Evolutionary conservation across 148 eudicot genomes (phyloP).

Genomic region (Dysphania ambrosioides): DNA sequence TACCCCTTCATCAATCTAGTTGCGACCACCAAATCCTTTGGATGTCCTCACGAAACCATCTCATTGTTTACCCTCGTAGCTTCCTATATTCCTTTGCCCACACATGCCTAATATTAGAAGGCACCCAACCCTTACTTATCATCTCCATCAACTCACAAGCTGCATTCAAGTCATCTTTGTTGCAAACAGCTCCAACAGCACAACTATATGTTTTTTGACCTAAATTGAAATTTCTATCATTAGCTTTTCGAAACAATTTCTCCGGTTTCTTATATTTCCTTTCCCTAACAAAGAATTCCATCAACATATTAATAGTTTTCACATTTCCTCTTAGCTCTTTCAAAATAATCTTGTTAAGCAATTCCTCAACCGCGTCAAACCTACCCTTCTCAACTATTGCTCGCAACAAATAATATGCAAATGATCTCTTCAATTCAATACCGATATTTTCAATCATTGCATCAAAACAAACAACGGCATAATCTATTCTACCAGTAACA

Average conservation of each 20-base stretch:
- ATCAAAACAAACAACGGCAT: constrained; percentile 49
- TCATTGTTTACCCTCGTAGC: constrained; percentile 62
- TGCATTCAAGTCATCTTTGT: constrained; percentile 30
- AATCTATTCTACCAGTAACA: constrained; percentile 31
- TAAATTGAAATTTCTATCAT: constrained; percentile 41
- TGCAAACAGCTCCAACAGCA: constrained; percentile 44
- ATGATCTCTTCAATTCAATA: constrained; percentile 11
- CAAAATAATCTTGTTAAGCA: constrained; percentile 36
- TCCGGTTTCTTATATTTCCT: constrained; percentile 46
- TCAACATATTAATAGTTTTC: constrained; percentile 36
- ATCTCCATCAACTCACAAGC: constrained; percentile 56
- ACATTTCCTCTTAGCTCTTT: constrained; percentile 31
- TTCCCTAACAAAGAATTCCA: constrained; percentile 43
- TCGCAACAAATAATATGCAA: constrained; percentile 32
- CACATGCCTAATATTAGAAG: constrained; percentile 52
- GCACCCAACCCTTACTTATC: constrained; percentile 53
- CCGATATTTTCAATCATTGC: constrained; percentile 30
- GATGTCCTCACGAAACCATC: constrained; percentile 44
- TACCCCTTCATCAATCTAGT: constrained; percentile 71
- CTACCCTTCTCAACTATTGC: constrained; percentile 34
- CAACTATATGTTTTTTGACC: constrained; percentile 33
- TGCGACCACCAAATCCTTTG: constrained; percentile 49
- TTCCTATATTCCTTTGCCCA: constrained; percentile 40
- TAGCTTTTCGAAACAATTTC: constrained; percentile 41
- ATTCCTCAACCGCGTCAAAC: constrained; percentile 31